Percentiles rank a stretch among this genome's conserved stretches.
Evolutionary conservation across 805 yeast species (phyloP).

Genomic region (Cyberlindnera mrakii): DNA sequence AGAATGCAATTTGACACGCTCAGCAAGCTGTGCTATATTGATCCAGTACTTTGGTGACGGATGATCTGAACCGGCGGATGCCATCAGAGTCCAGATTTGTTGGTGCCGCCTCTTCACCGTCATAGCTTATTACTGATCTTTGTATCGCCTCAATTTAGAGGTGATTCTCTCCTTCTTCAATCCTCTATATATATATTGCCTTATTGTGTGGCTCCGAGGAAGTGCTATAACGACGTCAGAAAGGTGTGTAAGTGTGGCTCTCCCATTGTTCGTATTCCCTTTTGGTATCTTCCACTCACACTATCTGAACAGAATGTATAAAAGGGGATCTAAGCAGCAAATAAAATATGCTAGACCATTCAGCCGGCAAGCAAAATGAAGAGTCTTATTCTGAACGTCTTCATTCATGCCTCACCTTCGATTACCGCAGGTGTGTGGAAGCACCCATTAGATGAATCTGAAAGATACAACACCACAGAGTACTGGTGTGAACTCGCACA

Average conservation of each 20-base stretch:
- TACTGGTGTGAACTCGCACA: conserved; percentile 34
- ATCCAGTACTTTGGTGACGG: conserved; percentile 31
- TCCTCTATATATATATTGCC: not conserved
- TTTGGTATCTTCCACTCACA: not conserved
- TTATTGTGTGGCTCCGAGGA: not conserved
- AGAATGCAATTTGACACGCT: conserved; percentile 29
- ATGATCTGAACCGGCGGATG: conserved; percentile 11
- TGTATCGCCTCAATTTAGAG: no score
- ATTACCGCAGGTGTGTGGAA: conserved; percentile 31
- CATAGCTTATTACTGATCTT: no score
- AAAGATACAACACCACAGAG: conserved; percentile 17
- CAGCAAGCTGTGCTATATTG: conserved; percentile 27
- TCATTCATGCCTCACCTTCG: conserved; percentile 27
- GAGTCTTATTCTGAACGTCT: conserved; percentile 32
- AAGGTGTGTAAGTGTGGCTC: not conserved
- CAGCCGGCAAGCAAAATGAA: conserved; percentile 5
- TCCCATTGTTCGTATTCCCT: not conserved
- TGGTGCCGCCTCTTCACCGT: conserved; percentile 1
- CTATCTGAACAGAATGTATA: not conserved
- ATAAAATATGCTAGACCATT: not conserved
- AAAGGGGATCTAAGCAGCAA: not conserved
- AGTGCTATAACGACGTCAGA: not conserved
- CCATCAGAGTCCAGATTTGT: conserved; percentile 1
- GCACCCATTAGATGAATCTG: conserved; percentile 10
- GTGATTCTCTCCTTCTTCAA: not conserved